Evolutionary conservation across 768 basidiomycete genomes (phyloP), one percentile per base, ranked within the genome.

Genomic region (Suillus americanus): DNA sequence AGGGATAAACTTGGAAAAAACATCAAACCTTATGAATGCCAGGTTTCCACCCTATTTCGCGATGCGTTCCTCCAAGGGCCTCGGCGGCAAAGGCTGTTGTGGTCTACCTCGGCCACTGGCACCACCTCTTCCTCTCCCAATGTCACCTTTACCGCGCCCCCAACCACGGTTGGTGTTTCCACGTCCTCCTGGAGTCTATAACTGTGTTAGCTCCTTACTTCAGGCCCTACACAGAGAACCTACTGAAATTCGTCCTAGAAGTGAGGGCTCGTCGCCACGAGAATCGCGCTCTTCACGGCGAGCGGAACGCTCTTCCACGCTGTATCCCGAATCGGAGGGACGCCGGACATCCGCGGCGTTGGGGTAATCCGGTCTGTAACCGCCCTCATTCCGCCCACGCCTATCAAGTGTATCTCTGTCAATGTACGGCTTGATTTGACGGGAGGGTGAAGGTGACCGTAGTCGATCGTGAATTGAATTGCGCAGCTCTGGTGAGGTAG

Each of bases 1-100:
- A 56, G 9, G 8, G 37, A 56, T 8, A 25, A 23, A 30, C 51
- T 20, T 16, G 13, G 25, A 14, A 37, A 38, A 38, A 56, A 23
- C 3, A 37, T 23, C 55, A 37, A 56, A 56, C 37, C 55, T 56
- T 38, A 5, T n/a, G 33, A 46, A 16, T 28, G n/a, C 30, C 28
- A 25, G 43, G 10, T 23, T 38, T 60, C 60, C 53, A 16, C 48
- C 7, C 35, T 61, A 46, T 74, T 61, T 72, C 28, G 63, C 62
- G 66, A 73, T 41, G 37, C 75, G 65, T 4, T 68, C 64, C 25
- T 38, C 69, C 74, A 69, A 65, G 30, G 67, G 65, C 20, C 56
- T 67, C 46, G 70, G 40, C 65, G 70, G 73, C 1, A 62, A 62
- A 10, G 73, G 35, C 13, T 75, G 46, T 35, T 65, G 28, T 8